Evolutionary conservation across 75 land plant genomes (phyloP).

Genomic region (Pinus tabuliformis): DNA sequence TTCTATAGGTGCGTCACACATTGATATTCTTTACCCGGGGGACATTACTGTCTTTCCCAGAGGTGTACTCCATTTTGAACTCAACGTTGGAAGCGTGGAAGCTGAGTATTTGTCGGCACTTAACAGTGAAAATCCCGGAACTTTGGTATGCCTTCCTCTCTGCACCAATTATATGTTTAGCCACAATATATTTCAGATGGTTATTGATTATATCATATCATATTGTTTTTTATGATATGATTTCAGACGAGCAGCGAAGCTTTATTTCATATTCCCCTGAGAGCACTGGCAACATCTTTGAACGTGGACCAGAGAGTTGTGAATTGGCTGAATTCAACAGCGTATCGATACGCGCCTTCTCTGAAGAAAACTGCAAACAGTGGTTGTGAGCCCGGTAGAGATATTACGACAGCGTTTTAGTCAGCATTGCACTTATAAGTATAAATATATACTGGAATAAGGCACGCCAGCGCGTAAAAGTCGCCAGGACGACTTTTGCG

Average conservation of each 20-base stretch:
- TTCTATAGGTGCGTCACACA: background rate
- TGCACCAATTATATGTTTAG: too few relatives aligned
- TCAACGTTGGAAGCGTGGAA: conserved; percentile 15
- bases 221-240: too few relatives aligned
- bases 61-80: conserved; percentile 22
- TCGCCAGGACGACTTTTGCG: too few relatives aligned
- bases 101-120: conserved; percentile 19
- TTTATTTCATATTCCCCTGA: background rate
- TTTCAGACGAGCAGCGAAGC: background rate
- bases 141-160: background rate
- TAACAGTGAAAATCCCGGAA: conserved; percentile 24
- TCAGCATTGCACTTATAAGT: too few relatives aligned
- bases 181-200: background rate
- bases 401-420: background rate
- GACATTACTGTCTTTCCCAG: conserved; percentile 23
- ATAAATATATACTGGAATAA: too few relatives aligned
- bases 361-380: background rate
- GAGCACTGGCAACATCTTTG: background rate
- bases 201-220: background rate
- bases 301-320: background rate
- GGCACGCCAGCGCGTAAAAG: too few relatives aligned
- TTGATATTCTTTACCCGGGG: conserved; percentile 19
- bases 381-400: background rate
- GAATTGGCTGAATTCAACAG: background rate
- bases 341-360: background rate